Base-by-base conservation (phyloP, 1,284 basidiomycete genomes). In the Irpex sp. region DNA sequence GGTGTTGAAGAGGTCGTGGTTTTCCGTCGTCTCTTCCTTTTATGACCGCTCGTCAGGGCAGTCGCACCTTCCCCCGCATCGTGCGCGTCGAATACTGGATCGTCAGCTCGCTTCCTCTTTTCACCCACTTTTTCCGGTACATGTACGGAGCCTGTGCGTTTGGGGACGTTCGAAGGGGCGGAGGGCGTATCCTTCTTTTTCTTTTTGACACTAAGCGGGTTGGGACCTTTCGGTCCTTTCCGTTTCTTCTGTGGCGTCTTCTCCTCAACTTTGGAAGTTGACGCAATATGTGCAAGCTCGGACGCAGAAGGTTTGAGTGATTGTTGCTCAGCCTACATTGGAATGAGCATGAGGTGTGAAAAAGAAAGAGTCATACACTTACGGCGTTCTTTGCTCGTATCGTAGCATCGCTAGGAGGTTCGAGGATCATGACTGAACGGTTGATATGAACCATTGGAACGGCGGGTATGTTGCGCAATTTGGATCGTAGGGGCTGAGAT, bases 141-240 rank as follows among this genome's bases (percentile, higher is more conserved):
- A 46, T 47, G 21, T 53, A 59, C 21, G 50, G n/a, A 8, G 33
- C 21, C n/a, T 36, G 7, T 54, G 19, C 49, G 37, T 26, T 36
- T 47, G n/a, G 8, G 61, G 60, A 61, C 5, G 56, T 70, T 66
- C 5, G 65, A 26, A 31, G 31, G 33, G 7, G 33, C 36, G 9
- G 53, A 17, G 19, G 19, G 53, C 13, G 60, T 7, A 7, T 51
- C 39, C n/a, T 62, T 67, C 71, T 83, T 90, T 78, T 95, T 95
- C 82, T 95, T 98, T 80, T 93, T 95, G 46, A 96, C 79, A 64
- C 94, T 95, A 3, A 99, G 81, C 13, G 97, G 95, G 77, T 99
- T 99, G 0, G 96, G 94, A 0, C 83, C 93, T 72, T 94, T 96
- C 0, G 90, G 88, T 1, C 87, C 88, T 70, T 83, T 89, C 67